phyloP scores from a whole-genome alignment of 805 yeast species.

The Suhomyces emberorum region DNA sequence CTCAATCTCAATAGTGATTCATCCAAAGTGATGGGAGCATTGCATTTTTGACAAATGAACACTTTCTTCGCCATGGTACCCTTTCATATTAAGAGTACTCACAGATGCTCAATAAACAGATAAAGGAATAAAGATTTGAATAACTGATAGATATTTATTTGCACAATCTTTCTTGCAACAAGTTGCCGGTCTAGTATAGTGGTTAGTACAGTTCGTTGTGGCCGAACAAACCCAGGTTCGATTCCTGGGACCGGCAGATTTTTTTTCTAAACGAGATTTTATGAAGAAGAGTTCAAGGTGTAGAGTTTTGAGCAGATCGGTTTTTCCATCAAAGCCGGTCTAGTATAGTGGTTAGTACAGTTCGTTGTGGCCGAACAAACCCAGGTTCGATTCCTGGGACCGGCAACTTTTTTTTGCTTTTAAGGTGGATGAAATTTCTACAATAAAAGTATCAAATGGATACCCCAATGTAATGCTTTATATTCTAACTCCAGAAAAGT shows the following conservation, averaged over 20 bases:
- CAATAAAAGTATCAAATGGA: too few relatives aligned
- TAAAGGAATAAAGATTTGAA: too few relatives aligned
- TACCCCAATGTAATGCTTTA: too few relatives aligned
- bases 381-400: slow-evolving; percentile 73
- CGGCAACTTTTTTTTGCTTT: slow-evolving; percentile 43
- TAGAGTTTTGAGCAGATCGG: too few relatives aligned
- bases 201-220: slow-evolving; percentile 50
- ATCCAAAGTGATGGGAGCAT: slow-evolving; percentile 55
- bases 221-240: slow-evolving; percentile 51
- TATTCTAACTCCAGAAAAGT: too few relatives aligned
- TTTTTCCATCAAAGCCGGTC: slow-evolving; percentile 28
- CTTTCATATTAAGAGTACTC: too few relatives aligned
- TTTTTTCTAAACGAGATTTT: too few relatives aligned
- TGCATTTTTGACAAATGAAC: slow-evolving; percentile 58
- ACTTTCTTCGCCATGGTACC: slow-evolving; percentile 6
- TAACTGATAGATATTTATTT: too few relatives aligned
- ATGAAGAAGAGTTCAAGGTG: too few relatives aligned
- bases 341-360: slow-evolving; percentile 71
- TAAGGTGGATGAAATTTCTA: not conserved
- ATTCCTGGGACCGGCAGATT: slow-evolving; percentile 48
- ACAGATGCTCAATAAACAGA: too few relatives aligned
- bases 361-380: slow-evolving; percentile 72
- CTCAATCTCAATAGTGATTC: slow-evolving; percentile 51
- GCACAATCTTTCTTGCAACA: not conserved
- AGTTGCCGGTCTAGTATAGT: slow-evolving; percentile 47